Evolutionary conservation across 257 asterid species (phyloP).

Genomic region (Penstemon davidsonii): DNA sequence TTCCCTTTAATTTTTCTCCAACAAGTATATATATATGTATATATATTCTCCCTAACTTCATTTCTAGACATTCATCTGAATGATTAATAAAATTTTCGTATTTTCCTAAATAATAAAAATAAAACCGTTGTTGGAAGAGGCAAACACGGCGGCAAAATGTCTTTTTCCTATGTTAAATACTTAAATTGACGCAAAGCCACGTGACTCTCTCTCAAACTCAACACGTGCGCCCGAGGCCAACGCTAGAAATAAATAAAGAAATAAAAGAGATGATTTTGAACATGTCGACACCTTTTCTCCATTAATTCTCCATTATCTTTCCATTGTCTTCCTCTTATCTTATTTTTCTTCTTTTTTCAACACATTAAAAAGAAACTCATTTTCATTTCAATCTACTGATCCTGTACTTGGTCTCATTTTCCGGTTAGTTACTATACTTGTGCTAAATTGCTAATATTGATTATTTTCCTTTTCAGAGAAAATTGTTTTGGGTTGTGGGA

Average conservation of each 20-base stretch:
- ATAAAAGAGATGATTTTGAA: conserved; percentile 4
- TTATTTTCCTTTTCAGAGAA: background rate
- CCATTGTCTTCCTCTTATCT: conserved; percentile 3
- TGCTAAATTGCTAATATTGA: conserved; percentile 3
- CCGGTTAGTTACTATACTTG: conserved; percentile 31
- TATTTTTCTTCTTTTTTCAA: conserved; percentile 12
- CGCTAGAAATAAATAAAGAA: conserved; percentile 18
- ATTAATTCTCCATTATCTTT: conserved; percentile 21
- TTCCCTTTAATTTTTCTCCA: no score
- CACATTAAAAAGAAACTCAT: conserved; percentile 8
- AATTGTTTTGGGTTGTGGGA: conserved; percentile 30
- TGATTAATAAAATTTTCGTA: no score
- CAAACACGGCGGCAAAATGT: conserved; percentile 27
- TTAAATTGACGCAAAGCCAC: conserved; percentile 17
- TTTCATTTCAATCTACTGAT: conserved; percentile 27
- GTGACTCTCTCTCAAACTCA: conserved; percentile 25
- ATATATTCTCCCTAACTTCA: no score
- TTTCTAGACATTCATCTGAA: no score
- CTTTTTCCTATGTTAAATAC: background rate
- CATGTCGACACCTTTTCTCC: conserved; percentile 34
- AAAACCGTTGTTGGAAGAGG: conserved; percentile 29
- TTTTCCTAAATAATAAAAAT: background rate
- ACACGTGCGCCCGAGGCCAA: conserved; percentile 37
- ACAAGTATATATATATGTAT: no score
- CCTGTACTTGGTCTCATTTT: conserved; percentile 9